Evolutionary conservation across 2,329 filamentous ascomycete genomes (phyloP).

Genomic region (Talaromyces sp.): DNA sequence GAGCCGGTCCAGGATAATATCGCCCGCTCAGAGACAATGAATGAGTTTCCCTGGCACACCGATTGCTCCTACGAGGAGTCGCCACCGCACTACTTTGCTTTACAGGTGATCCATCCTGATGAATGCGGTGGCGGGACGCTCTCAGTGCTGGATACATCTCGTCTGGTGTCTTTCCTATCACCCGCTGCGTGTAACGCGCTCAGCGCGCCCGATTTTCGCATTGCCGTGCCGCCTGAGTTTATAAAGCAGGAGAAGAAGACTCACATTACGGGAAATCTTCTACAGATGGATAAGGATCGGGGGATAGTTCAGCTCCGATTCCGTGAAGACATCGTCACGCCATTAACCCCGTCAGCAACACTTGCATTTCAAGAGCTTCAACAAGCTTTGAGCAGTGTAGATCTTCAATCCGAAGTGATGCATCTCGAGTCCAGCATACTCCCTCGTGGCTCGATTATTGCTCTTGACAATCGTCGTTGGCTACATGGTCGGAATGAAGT

Average conservation of each 20-base stretch:
- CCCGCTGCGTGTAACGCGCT: constrained; percentile 24
- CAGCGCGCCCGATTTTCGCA: constrained; percentile 32
- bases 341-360: constrained; percentile 27
- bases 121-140: constrained; percentile 31
- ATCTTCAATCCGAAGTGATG: not conserved
- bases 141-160: not conserved
- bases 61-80: constrained; percentile 48
- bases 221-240: constrained; percentile 39
- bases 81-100: constrained; percentile 44
- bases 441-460: constrained; percentile 7
- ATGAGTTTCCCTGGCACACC: constrained; percentile 48
- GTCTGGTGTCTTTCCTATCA: constrained; percentile 31
- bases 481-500: constrained; percentile 10
- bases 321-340: constrained; percentile 34
- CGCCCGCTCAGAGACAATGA: constrained; percentile 48
- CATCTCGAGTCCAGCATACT: not conserved
- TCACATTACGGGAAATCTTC: constrained; percentile 26
- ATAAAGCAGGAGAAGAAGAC: constrained; percentile 22
- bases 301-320: constrained; percentile 7
- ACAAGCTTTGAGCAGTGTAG: not conserved
- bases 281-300: constrained; percentile 4
- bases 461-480: constrained; percentile 13
- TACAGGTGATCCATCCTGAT: constrained; percentile 48
- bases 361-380: constrained; percentile 36
- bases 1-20: not conserved